A percentile compares a stretch with the other conserved stretches of the same genome.
phyloP scores from a whole-genome alignment of 2,329 filamentous ascomycete genomes.

The Curvularia sp. region DNA sequence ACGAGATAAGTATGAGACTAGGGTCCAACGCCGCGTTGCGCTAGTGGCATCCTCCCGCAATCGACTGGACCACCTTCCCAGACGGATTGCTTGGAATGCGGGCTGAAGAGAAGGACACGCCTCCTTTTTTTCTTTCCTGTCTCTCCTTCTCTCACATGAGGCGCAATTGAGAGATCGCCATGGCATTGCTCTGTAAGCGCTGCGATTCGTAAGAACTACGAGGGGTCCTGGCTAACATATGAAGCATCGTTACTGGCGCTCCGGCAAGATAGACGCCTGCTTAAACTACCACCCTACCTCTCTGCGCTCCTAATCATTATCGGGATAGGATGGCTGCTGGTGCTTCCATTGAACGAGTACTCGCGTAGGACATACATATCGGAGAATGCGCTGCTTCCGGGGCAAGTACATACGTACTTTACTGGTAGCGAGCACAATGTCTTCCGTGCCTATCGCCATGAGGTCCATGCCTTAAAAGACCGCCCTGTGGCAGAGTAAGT shows the following conservation, averaged over 20 bases:
- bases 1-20: slow-evolving; percentile 20
- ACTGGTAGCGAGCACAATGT: slow-evolving; percentile 94
- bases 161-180: slow-evolving; percentile 25
- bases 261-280: slow-evolving; percentile 79
- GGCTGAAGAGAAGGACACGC: slow-evolving; percentile 23
- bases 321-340: slow-evolving; percentile 86
- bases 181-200: slow-evolving; percentile 48
- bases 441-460: slow-evolving; percentile 86
- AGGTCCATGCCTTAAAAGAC: slow-evolving; percentile 70
- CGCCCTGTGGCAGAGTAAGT: slow-evolving; percentile 49
- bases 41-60: slow-evolving; percentile 27
- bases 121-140: slow-evolving; percentile 13
- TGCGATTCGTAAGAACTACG: background rate
- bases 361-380: slow-evolving; percentile 94
- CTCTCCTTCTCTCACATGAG: slow-evolving; percentile 6
- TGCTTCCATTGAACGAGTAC: slow-evolving; percentile 89
- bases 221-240: slow-evolving; percentile 22
- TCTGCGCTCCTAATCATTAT: slow-evolving; percentile 84
- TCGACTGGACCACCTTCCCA: slow-evolving; percentile 19
- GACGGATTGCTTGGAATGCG: slow-evolving; percentile 22
- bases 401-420: slow-evolving; percentile 98
- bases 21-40: slow-evolving; percentile 22
- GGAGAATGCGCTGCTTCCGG: slow-evolving; percentile 93
- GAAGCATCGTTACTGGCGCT: slow-evolving; percentile 68
- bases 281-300: slow-evolving; percentile 85